Percentiles rank a stretch among this genome's conserved stretches.
Evolutionary conservation across 208 protist genomes (phyloP).

Genomic region (Acanthamoeba sp.): DNA sequence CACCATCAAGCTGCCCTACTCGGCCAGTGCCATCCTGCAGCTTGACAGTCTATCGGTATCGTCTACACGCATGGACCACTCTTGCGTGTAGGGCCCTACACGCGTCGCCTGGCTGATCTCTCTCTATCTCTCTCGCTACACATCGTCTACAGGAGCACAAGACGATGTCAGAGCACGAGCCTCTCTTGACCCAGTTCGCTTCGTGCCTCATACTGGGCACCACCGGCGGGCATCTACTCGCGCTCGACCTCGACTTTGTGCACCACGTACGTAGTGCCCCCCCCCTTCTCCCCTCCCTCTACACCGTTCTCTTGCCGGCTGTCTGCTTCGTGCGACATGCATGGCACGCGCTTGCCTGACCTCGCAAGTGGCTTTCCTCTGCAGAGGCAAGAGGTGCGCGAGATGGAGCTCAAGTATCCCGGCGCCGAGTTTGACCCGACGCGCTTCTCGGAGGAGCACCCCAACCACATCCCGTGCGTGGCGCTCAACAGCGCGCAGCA

Average conservation of each 20-base stretch:
- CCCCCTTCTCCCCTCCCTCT: background rate
- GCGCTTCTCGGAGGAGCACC: constrained; percentile 21
- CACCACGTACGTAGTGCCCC: constrained; percentile 1
- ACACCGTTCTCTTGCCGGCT: background rate
- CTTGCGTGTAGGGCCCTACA: no score
- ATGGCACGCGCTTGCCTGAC: no score
- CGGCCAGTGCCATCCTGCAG: constrained; percentile 16
- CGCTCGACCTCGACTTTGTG: constrained; percentile 36
- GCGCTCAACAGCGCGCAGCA: background rate
- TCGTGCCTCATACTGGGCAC: constrained; percentile 6
- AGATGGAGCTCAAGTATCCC: constrained; percentile 5
- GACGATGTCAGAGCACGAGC: background rate
- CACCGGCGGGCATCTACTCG: constrained; percentile 16
- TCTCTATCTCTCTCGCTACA: background rate
- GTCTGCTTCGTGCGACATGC: no score
- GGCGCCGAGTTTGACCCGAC: background rate
- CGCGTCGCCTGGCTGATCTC: background rate
- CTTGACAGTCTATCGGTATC: background rate
- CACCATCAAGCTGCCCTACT: constrained; percentile 40
- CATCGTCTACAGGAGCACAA: background rate
- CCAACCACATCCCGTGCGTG: constrained; percentile 30
- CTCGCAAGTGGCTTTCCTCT: no score
- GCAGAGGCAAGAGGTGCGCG: background rate
- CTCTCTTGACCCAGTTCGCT: constrained; percentile 22
- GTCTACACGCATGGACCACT: no score